Evolutionary conservation across 2,329 filamentous ascomycete species (phyloP).

Genomic region (Epichloe amarillans): DNA sequence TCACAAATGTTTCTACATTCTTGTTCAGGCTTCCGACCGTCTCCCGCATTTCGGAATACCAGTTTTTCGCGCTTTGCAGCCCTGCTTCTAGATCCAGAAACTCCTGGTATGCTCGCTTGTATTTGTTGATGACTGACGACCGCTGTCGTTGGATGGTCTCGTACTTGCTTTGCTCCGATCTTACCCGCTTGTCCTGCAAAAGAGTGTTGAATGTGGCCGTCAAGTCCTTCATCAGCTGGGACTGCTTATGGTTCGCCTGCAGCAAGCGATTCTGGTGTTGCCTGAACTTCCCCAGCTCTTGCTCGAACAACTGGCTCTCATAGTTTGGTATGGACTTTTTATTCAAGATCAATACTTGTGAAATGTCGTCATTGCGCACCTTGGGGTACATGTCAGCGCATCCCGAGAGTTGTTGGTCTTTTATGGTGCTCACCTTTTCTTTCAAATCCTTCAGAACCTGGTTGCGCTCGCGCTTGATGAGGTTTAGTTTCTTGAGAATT

Average conservation of each 20-base stretch:
- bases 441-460: slow-evolving; percentile 95
- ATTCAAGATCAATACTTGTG: slow-evolving; percentile 91
- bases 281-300: slow-evolving; percentile 93
- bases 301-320: slow-evolving; percentile 83
- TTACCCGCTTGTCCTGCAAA: slow-evolving; percentile 84
- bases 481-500: slow-evolving; percentile 75
- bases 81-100: slow-evolving; percentile 84
- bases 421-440: slow-evolving; percentile 62
- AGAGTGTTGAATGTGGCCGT: slow-evolving; percentile 77
- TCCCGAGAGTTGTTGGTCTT: neutral
- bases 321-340: slow-evolving; percentile 92
- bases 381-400: slow-evolving; percentile 20
- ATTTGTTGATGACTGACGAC: slow-evolving; percentile 67
- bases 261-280: slow-evolving; percentile 83
- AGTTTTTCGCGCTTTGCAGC: slow-evolving; percentile 76
- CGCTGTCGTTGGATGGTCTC: slow-evolving; percentile 76
- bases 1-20: slow-evolving; percentile 95
- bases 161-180: slow-evolving; percentile 90
- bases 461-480: slow-evolving; percentile 81
- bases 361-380: slow-evolving; percentile 95
- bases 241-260: slow-evolving; percentile 92
- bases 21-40: slow-evolving; percentile 84
- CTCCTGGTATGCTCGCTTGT: slow-evolving; percentile 83
- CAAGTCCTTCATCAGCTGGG: slow-evolving; percentile 86
- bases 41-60: slow-evolving; percentile 93